Evolutionary conservation across 805 yeast species (phyloP), one percentile per base, ranked within the genome.

Genomic region (Wickerhamiella sorbophila): DNA sequence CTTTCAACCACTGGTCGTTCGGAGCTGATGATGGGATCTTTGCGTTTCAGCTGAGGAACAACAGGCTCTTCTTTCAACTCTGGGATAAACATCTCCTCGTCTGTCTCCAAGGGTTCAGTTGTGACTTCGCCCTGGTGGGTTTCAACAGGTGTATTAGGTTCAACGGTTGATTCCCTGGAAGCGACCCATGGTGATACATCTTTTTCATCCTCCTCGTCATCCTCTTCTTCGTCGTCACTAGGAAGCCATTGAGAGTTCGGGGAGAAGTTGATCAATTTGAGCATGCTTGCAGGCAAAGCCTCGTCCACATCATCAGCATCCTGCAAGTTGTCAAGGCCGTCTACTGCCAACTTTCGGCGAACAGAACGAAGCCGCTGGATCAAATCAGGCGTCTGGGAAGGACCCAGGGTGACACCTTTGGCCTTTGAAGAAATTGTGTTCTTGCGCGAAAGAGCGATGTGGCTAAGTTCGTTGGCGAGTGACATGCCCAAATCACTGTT

Each of bases 161-260:
- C 29, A 24, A 24, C 29, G 6, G 29, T 8, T 24, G 29, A 24
- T 12, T 24, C 29, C 29, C 12, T 24, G 29, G 29, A 24, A 8
- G 6, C 10, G 6, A 12, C 6, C 12, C 10, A 12, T 12, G 29
- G 6, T 12, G 29, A 24, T 6, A 8, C 29, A 12, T 24, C 29
- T 24, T 12, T 12, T 8, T 24, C 29, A 12, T 12, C 29, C 6
- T 24, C 29, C 6, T 24, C 10, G 6, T 24, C 29, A 6, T 8
- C 6, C 10, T 36, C 38, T 12, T 36, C 38, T 16, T 36, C 38
- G 38, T 26, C 22, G 21, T 24, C 31, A 15, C 31, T 24, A 12
- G 38, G 48, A 17, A 49, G 40, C 51, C 51, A 45, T 6, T 53
- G 52, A 15, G 51, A 45, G 33, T 43, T 51, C 3, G 54, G 50